phyloP scores from a whole-genome alignment of 2,329 filamentous ascomycete species.

The Ceratocystis papillata region DNA sequence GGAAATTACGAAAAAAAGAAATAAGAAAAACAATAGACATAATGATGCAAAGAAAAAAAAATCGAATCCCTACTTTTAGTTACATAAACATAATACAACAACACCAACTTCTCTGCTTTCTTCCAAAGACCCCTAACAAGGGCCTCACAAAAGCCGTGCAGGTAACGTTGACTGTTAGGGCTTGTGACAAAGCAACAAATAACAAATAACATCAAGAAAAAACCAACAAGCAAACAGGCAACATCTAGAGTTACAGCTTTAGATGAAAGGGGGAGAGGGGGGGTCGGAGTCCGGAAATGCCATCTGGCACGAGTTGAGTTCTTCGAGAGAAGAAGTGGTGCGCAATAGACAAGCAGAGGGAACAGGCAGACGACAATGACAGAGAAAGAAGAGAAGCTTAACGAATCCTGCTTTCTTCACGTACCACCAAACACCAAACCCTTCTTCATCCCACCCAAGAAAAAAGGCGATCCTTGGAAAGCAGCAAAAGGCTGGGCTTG shows the following conservation, averaged over 20 bases:
- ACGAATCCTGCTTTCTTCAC: conserved; percentile 11
- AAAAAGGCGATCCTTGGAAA: neutral
- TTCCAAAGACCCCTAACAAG: neutral
- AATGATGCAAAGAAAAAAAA: neutral
- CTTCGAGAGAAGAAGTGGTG: neutral
- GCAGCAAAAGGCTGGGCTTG: neutral
- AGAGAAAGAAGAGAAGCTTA: conserved; percentile 5
- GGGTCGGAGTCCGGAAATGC: conserved; percentile 6
- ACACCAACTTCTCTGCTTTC: neutral
- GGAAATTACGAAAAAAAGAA: neutral
- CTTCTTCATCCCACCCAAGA: neutral
- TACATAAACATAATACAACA: neutral
- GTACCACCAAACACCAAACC: conserved; percentile 5
- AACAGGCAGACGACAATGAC: neutral
- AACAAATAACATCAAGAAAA: neutral
- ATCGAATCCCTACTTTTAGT: neutral
- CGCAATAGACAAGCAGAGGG: neutral
- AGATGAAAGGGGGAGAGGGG: neutral
- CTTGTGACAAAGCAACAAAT: neutral
- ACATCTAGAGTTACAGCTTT: neutral
- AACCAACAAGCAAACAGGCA: neutral
- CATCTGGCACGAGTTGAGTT: neutral
- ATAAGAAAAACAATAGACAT: neutral
- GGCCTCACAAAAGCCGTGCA: neutral
- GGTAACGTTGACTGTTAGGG: conserved; percentile 8